Percentiles rank a stretch among this genome's conserved stretches.
Conservation (phyloP, 78 protist species). For the Emiliania huxleyi region DNA sequence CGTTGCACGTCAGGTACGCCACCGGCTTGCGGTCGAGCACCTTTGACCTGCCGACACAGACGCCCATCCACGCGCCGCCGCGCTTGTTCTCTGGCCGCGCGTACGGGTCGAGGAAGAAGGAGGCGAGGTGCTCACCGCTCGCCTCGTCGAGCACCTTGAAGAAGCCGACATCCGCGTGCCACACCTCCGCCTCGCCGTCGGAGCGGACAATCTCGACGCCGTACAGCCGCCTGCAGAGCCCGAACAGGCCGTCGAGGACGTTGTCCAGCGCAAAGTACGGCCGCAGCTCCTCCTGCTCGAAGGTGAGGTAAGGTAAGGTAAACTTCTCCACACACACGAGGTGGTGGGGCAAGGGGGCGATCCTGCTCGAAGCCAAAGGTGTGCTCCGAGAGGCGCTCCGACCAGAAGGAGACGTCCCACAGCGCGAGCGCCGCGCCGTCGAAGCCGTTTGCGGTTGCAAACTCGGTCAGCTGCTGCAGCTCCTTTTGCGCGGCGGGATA, state of each 20-base stretch:
- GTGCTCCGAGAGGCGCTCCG: not conserved
- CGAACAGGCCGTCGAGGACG: conserved; percentile 52
- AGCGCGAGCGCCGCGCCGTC: not conserved
- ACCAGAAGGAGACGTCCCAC: conserved; percentile 35
- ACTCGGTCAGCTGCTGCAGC: not conserved
- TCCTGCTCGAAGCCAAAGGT: not conserved
- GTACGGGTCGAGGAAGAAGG: conserved; percentile 36
- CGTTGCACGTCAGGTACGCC: conserved; percentile 33
- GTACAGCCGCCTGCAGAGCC: not conserved
- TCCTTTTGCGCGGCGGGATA: not conserved
- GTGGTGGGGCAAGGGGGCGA: no score
- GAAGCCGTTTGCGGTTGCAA: not conserved
- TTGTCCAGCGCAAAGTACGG: conserved; percentile 40
- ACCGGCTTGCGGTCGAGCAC: not conserved
- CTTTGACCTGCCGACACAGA: not conserved
- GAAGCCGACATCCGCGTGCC: conserved; percentile 40
- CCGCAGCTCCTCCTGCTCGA: conserved; percentile 32
- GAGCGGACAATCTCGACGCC: not conserved
- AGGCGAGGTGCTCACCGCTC: not conserved
- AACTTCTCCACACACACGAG: no score
- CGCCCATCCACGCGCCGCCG: conserved; percentile 62
- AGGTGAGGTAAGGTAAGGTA: no score
- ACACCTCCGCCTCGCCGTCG: not conserved
- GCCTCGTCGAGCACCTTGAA: not conserved
- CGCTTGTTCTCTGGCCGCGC: conserved; percentile 14